Base-by-base conservation (phyloP, 1,284 basidiomycete species). In the Naganishia sp. region DNA sequence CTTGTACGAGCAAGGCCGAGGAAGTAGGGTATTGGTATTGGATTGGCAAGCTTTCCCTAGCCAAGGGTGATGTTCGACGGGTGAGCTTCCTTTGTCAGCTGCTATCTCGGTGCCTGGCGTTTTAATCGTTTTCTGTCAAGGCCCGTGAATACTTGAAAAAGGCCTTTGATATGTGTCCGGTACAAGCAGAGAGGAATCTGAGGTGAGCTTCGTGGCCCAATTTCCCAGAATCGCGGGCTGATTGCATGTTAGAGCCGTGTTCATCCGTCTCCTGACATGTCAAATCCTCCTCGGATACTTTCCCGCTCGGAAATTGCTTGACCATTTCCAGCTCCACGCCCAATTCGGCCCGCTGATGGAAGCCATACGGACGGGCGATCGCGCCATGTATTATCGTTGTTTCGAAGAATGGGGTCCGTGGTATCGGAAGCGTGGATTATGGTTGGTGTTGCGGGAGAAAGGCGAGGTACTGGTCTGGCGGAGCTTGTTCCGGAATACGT, bases 381-480 rank as follows among this genome's bases (percentile, higher is more conserved):
- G 78, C 6, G 69, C 73, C 2, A 65, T 68, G 1, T 82, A 78
- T 74, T 74, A 77, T 9, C 55, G 56, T 4, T 74, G 74, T 16
- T 65, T 82, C 15, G 71, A 75, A 2, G 64, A 70, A 46, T 67
- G 74, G 33, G 71, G 75, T 39, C 77, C 79, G 55, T 81, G 79
- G 79, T 77, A 77, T 55, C 70, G 79, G 28, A 66, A 69, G n/a
- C 63, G 78, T 55, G 73, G 72, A 16, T 70, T 81, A 23, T 80
- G 79, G 76, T 72, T 81, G 61, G 70, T 81, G 1, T 67, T 81
- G 45, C 76, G 73, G 46, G 80, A 81, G 65, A 74, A 81, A 36
- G 80, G 79, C 21, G 80, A 81, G 71, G 77, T 80, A 9, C 69
- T 82, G 21, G 77, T 82, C 7, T 79, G 80, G 78, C 70, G 81